Conservation (phyloP, 495 filamentous ascomycete species). For the Coniosporium apollinis region DNA sequence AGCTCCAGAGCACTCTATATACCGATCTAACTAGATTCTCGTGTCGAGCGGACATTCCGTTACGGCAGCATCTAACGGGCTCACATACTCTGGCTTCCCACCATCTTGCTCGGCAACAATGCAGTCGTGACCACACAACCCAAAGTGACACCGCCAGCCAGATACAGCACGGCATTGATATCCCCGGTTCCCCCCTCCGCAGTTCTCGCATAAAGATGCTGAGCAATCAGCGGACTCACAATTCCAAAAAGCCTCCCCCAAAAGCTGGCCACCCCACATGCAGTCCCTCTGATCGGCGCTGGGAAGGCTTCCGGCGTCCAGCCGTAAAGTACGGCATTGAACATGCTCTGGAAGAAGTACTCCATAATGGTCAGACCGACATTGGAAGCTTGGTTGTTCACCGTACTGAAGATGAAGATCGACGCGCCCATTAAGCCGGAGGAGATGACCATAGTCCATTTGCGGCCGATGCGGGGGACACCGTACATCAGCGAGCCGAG, state of each 20-base stretch:
- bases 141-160: conserved; percentile 28
- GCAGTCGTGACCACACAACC: conserved; percentile 26
- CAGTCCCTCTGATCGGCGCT: conserved; percentile 35
- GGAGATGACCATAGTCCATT: conserved; percentile 30
- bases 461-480: conserved; percentile 25
- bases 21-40: too few species aligned
- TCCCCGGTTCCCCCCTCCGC: conserved; percentile 1
- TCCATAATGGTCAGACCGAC: conserved; percentile 30
- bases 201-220: conserved; percentile 17
- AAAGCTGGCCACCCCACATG: conserved; percentile 33
- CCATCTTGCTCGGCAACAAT: conserved; percentile 21
- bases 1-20: too few species aligned
- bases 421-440: conserved; percentile 29
- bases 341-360: conserved; percentile 34
- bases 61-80: not conserved
- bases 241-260: conserved; percentile 31
- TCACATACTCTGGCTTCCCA: conserved; percentile 18
- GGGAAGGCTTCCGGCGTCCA: conserved; percentile 42
- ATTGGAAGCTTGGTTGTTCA: conserved; percentile 28
- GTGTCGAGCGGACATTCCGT: too few species aligned
- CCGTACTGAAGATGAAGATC: conserved; percentile 27
- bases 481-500: conserved; percentile 25
- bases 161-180: conserved; percentile 24
- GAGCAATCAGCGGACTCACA: conserved; percentile 27
- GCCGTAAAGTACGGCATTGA: conserved; percentile 39